phyloP scores from a whole-genome alignment of 345 rosid genomes.

The Combretum micranthum region DNA sequence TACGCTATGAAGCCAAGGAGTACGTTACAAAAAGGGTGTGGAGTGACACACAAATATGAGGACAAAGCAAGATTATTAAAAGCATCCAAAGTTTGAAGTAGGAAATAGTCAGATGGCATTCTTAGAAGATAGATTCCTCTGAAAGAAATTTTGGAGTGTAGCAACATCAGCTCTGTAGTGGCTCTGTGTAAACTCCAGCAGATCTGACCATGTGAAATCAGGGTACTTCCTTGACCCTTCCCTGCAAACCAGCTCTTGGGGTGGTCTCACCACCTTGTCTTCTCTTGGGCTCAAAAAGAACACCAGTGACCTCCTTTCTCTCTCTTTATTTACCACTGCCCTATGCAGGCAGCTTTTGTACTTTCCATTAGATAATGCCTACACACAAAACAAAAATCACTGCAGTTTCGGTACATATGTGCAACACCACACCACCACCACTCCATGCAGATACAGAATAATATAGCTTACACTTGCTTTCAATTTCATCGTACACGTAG shows the following conservation, averaged over 20 bases:
- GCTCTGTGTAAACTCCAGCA: constrained; percentile 49
- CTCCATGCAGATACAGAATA: no score
- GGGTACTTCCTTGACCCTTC: constrained; percentile 45
- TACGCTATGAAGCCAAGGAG: no score
- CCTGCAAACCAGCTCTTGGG: constrained; percentile 36
- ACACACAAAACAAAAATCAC: neutral
- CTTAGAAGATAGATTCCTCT: constrained; percentile 20
- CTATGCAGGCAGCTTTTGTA: constrained; percentile 71
- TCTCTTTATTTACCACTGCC: constrained; percentile 54
- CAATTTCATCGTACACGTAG: no score
- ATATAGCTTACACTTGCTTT: no score
- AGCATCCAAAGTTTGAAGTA: constrained; percentile 4
- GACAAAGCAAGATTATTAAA: constrained; percentile 4
- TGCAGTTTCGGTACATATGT: neutral
- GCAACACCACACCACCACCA: neutral
- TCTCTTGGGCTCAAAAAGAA: constrained; percentile 52
- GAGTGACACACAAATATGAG: constrained; percentile 1
- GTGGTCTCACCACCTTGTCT: constrained; percentile 62
- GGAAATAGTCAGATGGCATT: neutral
- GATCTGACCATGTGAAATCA: constrained; percentile 74
- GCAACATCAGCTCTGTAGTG: constrained; percentile 38
- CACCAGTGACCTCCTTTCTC: constrained; percentile 47
- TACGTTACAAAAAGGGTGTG: no score
- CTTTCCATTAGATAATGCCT: constrained; percentile 55
- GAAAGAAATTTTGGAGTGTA: constrained; percentile 38